phyloP scores from a whole-genome alignment of 129 eudicot species.

The Centrapalus pauciflorus region DNA sequence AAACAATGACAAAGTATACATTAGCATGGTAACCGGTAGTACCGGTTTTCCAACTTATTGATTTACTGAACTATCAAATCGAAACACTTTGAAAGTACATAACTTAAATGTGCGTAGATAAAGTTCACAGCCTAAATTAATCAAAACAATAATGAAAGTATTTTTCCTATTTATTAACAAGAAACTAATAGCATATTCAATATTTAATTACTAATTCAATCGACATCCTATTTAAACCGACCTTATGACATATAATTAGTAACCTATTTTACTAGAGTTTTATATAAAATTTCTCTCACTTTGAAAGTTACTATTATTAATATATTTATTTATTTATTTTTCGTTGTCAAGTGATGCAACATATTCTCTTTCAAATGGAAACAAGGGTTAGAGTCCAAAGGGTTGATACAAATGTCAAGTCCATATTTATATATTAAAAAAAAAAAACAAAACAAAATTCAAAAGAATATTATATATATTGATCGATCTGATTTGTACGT shows the following conservation, averaged over 20 bases:
- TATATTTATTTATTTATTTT: not conserved
- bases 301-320: not conserved
- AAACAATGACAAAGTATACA: too few relatives aligned
- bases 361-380: conserved; percentile 21
- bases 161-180: too few relatives aligned
- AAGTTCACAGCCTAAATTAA: too few relatives aligned
- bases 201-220: not conserved
- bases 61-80: too few relatives aligned
- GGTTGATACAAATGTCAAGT: conserved; percentile 20
- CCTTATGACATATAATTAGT: too few relatives aligned
- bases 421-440: not conserved
- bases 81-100: too few relatives aligned
- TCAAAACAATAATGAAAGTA: too few relatives aligned
- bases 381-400: conserved; percentile 21
- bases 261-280: not conserved
- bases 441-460: too few relatives aligned
- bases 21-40: too few relatives aligned
- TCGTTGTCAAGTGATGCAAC: conserved; percentile 21
- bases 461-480: not conserved
- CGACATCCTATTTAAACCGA: conserved; percentile 17
- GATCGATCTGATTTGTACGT: not conserved
- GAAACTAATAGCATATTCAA: not conserved
- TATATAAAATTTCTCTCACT: not conserved
- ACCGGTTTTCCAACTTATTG: too few relatives aligned
- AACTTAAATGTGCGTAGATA: too few relatives aligned